Evolutionary conservation across 2,329 filamentous ascomycete genomes (phyloP).

Genomic region (Fusarium xyrophilum): DNA sequence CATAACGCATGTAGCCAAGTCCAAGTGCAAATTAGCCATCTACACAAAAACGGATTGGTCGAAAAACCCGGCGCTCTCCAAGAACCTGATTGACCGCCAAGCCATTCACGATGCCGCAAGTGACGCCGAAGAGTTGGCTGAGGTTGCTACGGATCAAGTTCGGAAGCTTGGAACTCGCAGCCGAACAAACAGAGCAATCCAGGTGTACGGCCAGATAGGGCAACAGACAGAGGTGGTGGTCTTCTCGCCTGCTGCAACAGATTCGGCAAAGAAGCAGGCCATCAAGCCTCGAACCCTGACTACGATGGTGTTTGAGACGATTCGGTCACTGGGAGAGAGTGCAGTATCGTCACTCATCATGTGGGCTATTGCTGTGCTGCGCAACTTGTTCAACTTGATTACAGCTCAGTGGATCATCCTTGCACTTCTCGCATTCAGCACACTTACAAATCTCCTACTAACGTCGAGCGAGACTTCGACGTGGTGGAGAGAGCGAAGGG

Average conservation of each 20-base stretch:
- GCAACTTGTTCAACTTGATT: constrained; percentile 70
- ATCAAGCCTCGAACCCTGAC: constrained; percentile 69
- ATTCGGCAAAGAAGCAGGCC: constrained; percentile 60
- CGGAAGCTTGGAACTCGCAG: constrained; percentile 75
- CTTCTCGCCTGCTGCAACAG: constrained; percentile 60
- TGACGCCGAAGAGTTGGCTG: constrained; percentile 76
- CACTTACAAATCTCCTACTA: constrained; percentile 75
- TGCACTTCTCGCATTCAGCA: constrained; percentile 70
- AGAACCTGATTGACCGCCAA: constrained; percentile 69
- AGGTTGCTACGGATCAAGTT: constrained; percentile 79
- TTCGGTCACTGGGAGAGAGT: constrained; percentile 76
- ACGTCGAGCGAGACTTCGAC: constrained; percentile 74
- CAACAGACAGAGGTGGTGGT: constrained; percentile 69
- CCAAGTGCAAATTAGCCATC: constrained; percentile 87
- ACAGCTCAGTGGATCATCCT: constrained; percentile 80
- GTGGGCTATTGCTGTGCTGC: constrained; percentile 72
- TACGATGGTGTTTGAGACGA: constrained; percentile 74
- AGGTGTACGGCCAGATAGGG: constrained; percentile 79
- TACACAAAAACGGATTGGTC: constrained; percentile 90
- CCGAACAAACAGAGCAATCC: constrained; percentile 77
- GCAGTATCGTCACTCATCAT: constrained; percentile 78
- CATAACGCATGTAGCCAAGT: constrained; percentile 91
- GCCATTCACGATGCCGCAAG: constrained; percentile 77
- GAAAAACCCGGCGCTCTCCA: constrained; percentile 67
- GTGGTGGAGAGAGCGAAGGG: constrained; percentile 88